A percentile compares a stretch with the other conserved stretches of the same genome.
Evolutionary conservation across 257 asterid species (phyloP).

Genomic region (Solanum sparsipilum): DNA sequence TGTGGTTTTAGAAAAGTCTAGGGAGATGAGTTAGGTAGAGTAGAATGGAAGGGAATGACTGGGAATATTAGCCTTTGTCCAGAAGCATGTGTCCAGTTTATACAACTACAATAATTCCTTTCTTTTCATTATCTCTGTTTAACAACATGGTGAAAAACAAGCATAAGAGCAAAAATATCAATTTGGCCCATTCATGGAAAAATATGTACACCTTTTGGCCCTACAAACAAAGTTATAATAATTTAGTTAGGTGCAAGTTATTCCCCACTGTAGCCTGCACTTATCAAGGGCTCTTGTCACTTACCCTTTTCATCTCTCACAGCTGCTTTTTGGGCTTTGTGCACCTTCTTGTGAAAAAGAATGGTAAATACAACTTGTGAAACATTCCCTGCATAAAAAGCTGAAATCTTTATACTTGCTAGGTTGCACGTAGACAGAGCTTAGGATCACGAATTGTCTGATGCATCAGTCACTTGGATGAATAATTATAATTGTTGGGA

Average conservation of each 20-base stretch:
- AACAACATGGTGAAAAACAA: slow-evolving; percentile 29
- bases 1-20: background rate
- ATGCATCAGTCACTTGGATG: background rate
- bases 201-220: background rate
- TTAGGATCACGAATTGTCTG: background rate
- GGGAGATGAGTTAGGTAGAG: slow-evolving; percentile 43
- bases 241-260: slow-evolving; percentile 1
- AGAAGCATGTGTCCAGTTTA: slow-evolving; percentile 46
- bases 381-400: background rate
- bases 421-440: background rate
- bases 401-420: background rate
- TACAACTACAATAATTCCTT: slow-evolving; percentile 12
- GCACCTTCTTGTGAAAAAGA: background rate
- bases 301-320: background rate
- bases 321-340: background rate
- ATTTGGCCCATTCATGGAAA: slow-evolving; percentile 19
- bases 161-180: slow-evolving; percentile 30
- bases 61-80: slow-evolving; percentile 72
- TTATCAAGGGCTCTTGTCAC: slow-evolving; percentile 15
- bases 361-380: background rate
- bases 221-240: background rate
- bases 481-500: background rate
- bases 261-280: background rate
- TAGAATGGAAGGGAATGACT: slow-evolving; percentile 53
- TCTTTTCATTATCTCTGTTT: slow-evolving; percentile 18